Evolutionary conservation across 345 rosid species (phyloP).

Genomic region (Murraya paniculata): DNA sequence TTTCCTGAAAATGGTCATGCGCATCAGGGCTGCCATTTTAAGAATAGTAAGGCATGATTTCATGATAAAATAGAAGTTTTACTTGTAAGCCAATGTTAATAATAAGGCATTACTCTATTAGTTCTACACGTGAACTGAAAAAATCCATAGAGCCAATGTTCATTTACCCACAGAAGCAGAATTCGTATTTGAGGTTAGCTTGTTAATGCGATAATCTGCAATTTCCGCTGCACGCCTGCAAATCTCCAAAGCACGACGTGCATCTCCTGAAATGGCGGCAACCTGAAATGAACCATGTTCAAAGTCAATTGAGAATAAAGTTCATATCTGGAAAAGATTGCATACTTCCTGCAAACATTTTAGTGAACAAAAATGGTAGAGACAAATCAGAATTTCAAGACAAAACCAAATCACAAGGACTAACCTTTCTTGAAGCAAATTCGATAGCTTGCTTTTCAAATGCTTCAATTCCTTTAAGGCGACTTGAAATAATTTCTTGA

Average conservation of each 20-base stretch:
- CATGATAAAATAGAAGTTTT: not conserved
- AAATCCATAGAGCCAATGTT: not conserved
- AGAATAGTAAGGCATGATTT: not conserved
- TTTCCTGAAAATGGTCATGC: conserved; percentile 40
- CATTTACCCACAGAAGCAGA: conserved; percentile 42
- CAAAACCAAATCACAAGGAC: conserved; percentile 5
- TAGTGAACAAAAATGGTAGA: not conserved
- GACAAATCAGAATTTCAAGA: not conserved
- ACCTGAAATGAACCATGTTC: conserved; percentile 40
- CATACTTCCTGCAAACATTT: not conserved
- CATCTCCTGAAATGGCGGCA: conserved; percentile 97
- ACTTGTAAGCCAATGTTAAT: not conserved
- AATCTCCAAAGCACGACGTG: conserved; percentile 94
- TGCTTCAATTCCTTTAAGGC: conserved; percentile 73
- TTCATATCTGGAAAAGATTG: not conserved
- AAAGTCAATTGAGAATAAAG: not conserved
- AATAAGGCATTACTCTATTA: not conserved
- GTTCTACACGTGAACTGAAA: not conserved
- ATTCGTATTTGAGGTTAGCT: conserved; percentile 8
- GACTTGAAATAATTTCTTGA: conserved; percentile 87
- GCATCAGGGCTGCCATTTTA: not conserved
- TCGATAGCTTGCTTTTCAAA: conserved; percentile 94
- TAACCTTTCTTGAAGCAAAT: conserved; percentile 90
- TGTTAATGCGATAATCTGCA: conserved; percentile 67
- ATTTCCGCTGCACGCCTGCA: conserved; percentile 97